Base-by-base conservation (phyloP, 1,284 basidiomycete species). In the Malassezia obtusa region DNA sequence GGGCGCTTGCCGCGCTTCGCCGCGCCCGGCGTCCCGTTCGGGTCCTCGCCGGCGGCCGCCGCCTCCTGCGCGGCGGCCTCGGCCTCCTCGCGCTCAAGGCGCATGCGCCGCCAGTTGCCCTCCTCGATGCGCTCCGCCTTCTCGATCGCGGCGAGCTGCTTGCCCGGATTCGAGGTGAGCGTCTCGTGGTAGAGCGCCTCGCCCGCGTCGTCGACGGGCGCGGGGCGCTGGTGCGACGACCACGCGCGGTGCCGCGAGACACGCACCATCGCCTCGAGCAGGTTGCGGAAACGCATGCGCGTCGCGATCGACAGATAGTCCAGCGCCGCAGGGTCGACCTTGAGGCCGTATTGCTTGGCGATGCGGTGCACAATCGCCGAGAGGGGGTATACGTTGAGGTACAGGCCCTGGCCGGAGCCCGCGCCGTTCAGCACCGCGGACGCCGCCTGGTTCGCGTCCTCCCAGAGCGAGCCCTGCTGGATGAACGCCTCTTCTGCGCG, bases 81-180 rank as follows among this genome's bases (percentile, higher is more conserved):
- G n/a, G 37, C 41, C 50, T 65, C 58, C 26, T 71, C 68, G 37
- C 67, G 52, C 12, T 64, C 64, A 7, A 68, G 49, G 6, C 68
- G 59, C 36, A 62, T 56, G 21, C 60, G 55, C 12, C 68, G 57
- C 39, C 66, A 57, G 19, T 60, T 57, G 9, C 58, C 64, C 45
- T 73, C 70, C 39, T 71, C 61, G 7, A 61, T 64, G 24, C 66
- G 59, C 37, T 73, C 70, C 0, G 65, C 68, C 30, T 62, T 61
- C 46, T 75, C 71, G 33, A 76, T 64, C 4, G 60, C 63, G 7
- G 60, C 52, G 11, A 76, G 61, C 45, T 73, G 68, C 45, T 60
- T 61, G 15, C 49, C 25, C 0, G 74, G 64, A 31, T 68, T 64
- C 36, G 52, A 57, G n/a, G 68, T 31, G 25, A 69, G 55, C 15